Base-by-base conservation (phyloP, 83 land plant genomes). In the Thuja plicata region DNA sequence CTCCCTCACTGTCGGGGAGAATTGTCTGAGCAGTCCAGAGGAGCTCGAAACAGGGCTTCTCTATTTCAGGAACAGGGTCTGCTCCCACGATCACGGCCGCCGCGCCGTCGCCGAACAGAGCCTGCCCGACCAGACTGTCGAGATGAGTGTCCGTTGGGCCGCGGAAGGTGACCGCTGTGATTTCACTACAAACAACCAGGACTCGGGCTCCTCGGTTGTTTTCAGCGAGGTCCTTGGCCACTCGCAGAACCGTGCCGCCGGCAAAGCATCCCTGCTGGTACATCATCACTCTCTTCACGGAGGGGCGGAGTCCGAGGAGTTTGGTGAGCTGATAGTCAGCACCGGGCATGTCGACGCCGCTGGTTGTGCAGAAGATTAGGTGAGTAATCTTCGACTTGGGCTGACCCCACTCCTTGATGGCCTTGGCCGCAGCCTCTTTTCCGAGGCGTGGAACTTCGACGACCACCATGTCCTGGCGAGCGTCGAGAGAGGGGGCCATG, bases 271-370 rank as follows among this genome's bases (percentile, higher is more conserved):
- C 95, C 76, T 94, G 94, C 43, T 94, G 94, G 89, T 94, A 94
- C 91, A 94, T 86, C 95, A 94, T 92, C 76, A 92, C 54, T 52
- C 95, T 90, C 87, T 91, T 92, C 55, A 94, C 94, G 32, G 92
- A 88, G 34, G 92, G 92, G 48, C 90, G 88, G 76, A 95, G 96
- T 86, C 95, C 96, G 57, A 95, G 94, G 19, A 95, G 92, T 77
- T 91, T 91, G 74, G 95, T 90, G 83, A 94, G 92, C 90, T 92
- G 94, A 85, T 93, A 95, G 89, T 95, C 96, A 27, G 95, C 94
- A 8, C 96, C 96, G 71, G 96, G 96, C 96, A 95, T 95, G 93
- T 95, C 96, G 15, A 95, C 96, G 21, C 96, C 95, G 86, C 91
- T 86, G 73, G 94, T 94, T 78, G 94, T 93, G 92, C 92, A 91